Conservation (phyloP, 1,284 basidiomycete species). For the Leccinum angustisporum region DNA sequence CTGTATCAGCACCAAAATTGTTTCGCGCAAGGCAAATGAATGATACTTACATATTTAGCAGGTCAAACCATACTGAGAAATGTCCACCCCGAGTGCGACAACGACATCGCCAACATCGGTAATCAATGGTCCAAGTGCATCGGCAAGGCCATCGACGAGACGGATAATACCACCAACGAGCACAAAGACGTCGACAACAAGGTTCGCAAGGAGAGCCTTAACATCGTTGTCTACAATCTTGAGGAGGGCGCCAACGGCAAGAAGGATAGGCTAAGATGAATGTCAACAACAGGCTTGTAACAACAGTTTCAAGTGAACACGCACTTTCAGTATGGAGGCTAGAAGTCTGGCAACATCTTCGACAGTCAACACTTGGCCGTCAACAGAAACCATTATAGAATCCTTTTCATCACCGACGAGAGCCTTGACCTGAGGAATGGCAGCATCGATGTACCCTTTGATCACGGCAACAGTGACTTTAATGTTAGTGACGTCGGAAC, state of each 20-base stretch:
- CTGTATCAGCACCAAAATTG: not conserved
- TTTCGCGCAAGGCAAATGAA: not conserved
- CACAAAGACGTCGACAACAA: not conserved
- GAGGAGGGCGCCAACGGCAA: conserved; percentile 27
- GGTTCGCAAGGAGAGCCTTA: not conserved
- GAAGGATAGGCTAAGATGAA: conserved; percentile 32
- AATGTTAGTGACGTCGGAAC: conserved; percentile 13
- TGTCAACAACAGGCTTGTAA: not conserved
- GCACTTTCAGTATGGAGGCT: conserved; percentile 26
- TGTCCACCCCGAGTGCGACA: not conserved
- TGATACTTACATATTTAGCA: not conserved
- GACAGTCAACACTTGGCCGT: conserved; percentile 27
- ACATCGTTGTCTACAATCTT: not conserved
- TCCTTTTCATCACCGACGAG: conserved; percentile 34
- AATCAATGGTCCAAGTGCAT: not conserved
- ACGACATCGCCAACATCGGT: not conserved
- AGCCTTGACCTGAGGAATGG: conserved; percentile 33
- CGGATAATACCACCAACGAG: not conserved
- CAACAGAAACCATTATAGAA: conserved; percentile 35
- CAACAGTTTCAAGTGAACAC: not conserved
- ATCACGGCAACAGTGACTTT: conserved; percentile 32
- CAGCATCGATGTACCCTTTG: conserved; percentile 31
- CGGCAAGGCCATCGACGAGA: not conserved
- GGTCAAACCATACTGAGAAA: not conserved
- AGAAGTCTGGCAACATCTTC: conserved; percentile 34